These are phyloP conservation scores for Telopea speciosissima DNA, from an alignment of 177 flowering plant genomes.

Conservation along the genomic window DNA sequence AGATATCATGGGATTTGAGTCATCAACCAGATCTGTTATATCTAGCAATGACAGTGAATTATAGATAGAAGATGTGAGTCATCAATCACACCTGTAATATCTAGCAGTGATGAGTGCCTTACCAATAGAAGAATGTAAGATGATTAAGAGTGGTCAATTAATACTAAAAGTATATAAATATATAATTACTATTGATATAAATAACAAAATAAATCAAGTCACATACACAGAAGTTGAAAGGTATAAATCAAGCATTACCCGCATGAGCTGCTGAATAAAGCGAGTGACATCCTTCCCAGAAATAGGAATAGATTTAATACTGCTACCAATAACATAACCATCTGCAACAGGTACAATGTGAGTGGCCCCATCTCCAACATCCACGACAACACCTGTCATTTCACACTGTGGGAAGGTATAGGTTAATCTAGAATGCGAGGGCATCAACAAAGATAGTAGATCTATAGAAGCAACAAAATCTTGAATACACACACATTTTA, in stretches of 20 bases:
- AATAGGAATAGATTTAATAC: conserved; percentile 25
- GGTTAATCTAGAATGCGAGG: conserved; percentile 26
- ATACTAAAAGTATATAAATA: too few relatives aligned
- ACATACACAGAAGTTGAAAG: not conserved
- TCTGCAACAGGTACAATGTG: conserved; percentile 97
- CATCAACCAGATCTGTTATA: too few relatives aligned
- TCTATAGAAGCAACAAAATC: too few relatives aligned
- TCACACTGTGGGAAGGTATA: conserved; percentile 65
- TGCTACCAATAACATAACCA: conserved; percentile 97
- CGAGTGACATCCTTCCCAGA: conserved; percentile 90
- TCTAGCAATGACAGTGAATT: too few relatives aligned
- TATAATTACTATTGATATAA: too few relatives aligned
- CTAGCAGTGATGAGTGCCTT: too few relatives aligned
- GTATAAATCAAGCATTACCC: conserved; percentile 34
- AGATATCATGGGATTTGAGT: too few relatives aligned
- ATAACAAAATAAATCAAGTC: not conserved
- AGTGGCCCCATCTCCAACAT: conserved; percentile 95
- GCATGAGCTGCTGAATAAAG: conserved; percentile 90
- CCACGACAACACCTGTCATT: conserved; percentile 99
- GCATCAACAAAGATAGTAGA: not conserved
- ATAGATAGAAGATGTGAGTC: too few relatives aligned
- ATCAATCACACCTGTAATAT: too few relatives aligned
- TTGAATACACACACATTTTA: too few relatives aligned
- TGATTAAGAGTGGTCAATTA: too few relatives aligned
- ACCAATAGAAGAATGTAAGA: too few relatives aligned